Evolutionary conservation across 345 rosid species (phyloP).

Genomic region (Camelina laxa): DNA sequence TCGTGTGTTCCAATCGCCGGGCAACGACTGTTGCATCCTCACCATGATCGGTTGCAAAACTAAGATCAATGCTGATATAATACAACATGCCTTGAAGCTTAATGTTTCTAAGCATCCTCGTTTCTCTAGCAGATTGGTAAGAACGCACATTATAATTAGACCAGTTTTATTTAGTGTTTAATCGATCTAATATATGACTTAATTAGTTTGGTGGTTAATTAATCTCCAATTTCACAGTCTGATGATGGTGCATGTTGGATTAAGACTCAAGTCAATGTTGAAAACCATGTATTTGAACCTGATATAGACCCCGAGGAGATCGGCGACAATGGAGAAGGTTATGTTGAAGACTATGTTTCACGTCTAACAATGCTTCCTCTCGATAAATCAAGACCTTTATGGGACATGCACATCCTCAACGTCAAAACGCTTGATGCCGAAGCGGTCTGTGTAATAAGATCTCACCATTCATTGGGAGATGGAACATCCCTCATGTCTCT

Average conservation of each 20-base stretch:
- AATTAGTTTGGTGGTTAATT: not conserved
- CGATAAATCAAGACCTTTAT: too few relatives aligned
- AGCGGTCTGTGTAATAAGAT: too few relatives aligned
- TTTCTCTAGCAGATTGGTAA: slow-evolving; percentile 53
- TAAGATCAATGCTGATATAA: slow-evolving; percentile 42
- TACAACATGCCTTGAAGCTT: slow-evolving; percentile 48
- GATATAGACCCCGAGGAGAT: too few relatives aligned
- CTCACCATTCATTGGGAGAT: too few relatives aligned
- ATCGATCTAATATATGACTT: slow-evolving; percentile 17
- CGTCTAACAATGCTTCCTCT: too few relatives aligned
- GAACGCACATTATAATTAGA: not conserved
- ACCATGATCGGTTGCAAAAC: slow-evolving; percentile 58
- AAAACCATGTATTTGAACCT: slow-evolving; percentile 64
- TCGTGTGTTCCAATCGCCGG: slow-evolving; percentile 53
- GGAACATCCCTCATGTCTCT: too few relatives aligned
- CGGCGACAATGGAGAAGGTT: too few relatives aligned
- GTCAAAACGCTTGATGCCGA: too few relatives aligned
- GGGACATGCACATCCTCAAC: too few relatives aligned
- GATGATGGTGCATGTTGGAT: slow-evolving; percentile 54
- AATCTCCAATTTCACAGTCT: slow-evolving; percentile 32
- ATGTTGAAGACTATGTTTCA: too few relatives aligned
- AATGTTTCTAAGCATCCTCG: slow-evolving; percentile 78
- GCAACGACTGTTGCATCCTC: slow-evolving; percentile 50
- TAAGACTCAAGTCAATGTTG: slow-evolving; percentile 52
- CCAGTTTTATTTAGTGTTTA: not conserved